Base-by-base conservation (phyloP, 805 yeast species). In the Saccharomyces mikatae region DNA sequence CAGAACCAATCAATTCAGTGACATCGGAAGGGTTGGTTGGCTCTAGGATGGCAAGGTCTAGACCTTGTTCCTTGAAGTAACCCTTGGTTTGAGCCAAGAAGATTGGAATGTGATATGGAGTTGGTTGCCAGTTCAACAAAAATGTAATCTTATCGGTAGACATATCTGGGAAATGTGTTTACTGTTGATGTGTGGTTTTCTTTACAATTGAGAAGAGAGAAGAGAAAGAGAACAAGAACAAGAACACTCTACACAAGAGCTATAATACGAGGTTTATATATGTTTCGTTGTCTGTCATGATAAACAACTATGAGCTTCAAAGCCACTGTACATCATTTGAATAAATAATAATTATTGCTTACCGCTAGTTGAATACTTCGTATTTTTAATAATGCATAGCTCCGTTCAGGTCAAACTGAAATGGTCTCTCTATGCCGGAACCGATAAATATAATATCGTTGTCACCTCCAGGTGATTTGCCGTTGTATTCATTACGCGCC, bases 21-120 rank as follows among this genome's bases (percentile, higher is more conserved):
- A 80, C 83, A 64, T 80, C 83, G 13, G 81, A 77, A 24, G 83
- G 83, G 59, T 80, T 79, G 47, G 80, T 74, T 51, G 83, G 83
- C 62, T 80, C 82, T 58, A 80, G 64, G 51, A 80, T 73, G 9
- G 83, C 79, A 54, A 80, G 69, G 54, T 78, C 80, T 49, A 80
- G 67, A 3, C 79, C 81, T 57, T 75, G 74, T 26, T 80, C 79
- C 56, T 72, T 70, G 68, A 78, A 80, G 68, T 64, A 80, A 3
- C 83, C 83, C 59, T 72, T 76, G 32, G 69, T 65, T 59, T 74
- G 79, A 32, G 83, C 82, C 53, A 78, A 61, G 61, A 71, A 80
- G 52, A 80, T 62, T 22, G 83, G 82, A 54, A 78, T 75, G 58
- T 80, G 83, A 71, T 80, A 80, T 28, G 83, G 81, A 32, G 81